These are phyloP conservation scores for Trichosphaerium sp. DNA, from an alignment of 78 protist genomes.

Conservation along the genomic window DNA sequence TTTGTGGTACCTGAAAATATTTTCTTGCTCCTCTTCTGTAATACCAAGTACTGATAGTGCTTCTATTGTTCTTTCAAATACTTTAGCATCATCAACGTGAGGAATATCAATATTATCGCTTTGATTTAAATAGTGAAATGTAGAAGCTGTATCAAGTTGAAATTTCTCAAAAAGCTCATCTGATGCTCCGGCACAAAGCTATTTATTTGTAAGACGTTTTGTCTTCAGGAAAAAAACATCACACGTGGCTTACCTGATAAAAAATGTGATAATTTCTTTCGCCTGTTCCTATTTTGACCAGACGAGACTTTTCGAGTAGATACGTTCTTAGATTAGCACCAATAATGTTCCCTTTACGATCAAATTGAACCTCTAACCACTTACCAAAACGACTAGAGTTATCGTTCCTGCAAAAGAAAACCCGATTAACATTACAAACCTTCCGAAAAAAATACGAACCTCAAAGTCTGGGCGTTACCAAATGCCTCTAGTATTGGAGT, in stretches of 20 bases:
- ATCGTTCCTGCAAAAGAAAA: no score
- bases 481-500: no score
- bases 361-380: neutral
- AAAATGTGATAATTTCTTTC: slow-evolving; percentile 56
- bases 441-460: no score
- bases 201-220: no score
- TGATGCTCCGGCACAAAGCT: slow-evolving; percentile 38
- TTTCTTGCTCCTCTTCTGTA: slow-evolving; percentile 37
- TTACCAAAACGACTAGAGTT: no score
- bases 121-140: slow-evolving; percentile 47
- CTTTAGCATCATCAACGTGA: slow-evolving; percentile 59
- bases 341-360: neutral
- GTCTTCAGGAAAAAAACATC: no score
- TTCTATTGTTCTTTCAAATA: slow-evolving; percentile 15
- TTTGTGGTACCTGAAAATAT: no score
- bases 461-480: no score
- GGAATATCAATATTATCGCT: slow-evolving; percentile 42
- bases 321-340: neutral
- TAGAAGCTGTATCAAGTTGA: slow-evolving; percentile 17
- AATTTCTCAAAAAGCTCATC: slow-evolving; percentile 24
- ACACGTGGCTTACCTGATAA: neutral
- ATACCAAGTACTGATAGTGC: slow-evolving; percentile 25
- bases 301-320: slow-evolving; percentile 9
- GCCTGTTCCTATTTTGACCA: slow-evolving; percentile 12
- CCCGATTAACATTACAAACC: no score